Conservation (phyloP, 345 rosid species). For the Kandelia obovata region DNA sequence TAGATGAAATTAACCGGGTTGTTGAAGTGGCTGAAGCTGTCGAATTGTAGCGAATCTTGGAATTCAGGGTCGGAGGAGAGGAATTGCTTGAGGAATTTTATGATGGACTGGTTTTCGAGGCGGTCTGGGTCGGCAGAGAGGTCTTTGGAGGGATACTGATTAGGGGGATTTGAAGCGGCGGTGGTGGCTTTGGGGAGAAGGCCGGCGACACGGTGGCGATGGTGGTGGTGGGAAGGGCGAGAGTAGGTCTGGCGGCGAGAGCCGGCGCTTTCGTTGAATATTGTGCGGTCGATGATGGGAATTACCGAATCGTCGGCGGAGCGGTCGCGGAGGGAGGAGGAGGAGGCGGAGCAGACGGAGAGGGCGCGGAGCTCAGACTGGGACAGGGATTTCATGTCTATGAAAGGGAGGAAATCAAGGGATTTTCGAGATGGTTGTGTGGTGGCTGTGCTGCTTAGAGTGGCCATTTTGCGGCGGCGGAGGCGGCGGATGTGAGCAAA, state of each 20-base stretch:
- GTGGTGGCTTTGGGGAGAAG: slow-evolving; percentile 30
- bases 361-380: slow-evolving; percentile 61
- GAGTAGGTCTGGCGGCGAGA: slow-evolving; percentile 71
- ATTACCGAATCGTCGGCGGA: slow-evolving; percentile 24
- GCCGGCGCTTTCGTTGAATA: slow-evolving; percentile 69
- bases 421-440: not conserved
- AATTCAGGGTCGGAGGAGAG: slow-evolving; percentile 36
- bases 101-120: slow-evolving; percentile 47
- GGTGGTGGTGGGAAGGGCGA: slow-evolving; percentile 47
- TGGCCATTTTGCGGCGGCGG: slow-evolving; percentile 11
- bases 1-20: slow-evolving; percentile 15
- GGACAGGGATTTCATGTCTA: slow-evolving; percentile 52
- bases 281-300: slow-evolving; percentile 51
- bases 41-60: slow-evolving; percentile 25
- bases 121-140: slow-evolving; percentile 35
- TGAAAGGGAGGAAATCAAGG: slow-evolving; percentile 28
- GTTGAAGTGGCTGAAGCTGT: slow-evolving; percentile 17
- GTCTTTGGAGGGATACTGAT: slow-evolving; percentile 2
- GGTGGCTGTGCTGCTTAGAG: slow-evolving; percentile 7
- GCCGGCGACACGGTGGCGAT: slow-evolving; percentile 59
- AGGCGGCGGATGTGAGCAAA: not conserved
- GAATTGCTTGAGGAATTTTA: slow-evolving; percentile 42
- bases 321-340: slow-evolving; percentile 27
- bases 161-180: slow-evolving; percentile 14
- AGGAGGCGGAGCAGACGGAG: slow-evolving; percentile 44